These are phyloP conservation scores for Mrakiaceae sp. DNA, from an alignment of 1,284 basidiomycete species.

Conservation along the genomic window DNA sequence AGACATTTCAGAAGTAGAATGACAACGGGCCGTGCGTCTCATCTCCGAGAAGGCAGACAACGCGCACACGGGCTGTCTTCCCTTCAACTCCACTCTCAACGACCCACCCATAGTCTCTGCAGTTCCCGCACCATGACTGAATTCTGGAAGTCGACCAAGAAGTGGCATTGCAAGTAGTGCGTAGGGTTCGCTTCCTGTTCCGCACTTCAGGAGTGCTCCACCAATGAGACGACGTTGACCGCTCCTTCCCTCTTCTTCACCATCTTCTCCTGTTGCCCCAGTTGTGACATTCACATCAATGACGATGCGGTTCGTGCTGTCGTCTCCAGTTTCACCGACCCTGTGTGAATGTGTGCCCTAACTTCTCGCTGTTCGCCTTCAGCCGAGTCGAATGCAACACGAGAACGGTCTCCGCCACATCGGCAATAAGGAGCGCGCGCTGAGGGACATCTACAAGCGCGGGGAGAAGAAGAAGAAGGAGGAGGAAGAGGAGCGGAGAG, in stretches of 20 bases:
- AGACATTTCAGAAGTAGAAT: too few relatives aligned
- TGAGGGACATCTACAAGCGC: slow-evolving; percentile 84
- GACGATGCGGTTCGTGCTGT: slow-evolving; percentile 55
- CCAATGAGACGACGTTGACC: not conserved
- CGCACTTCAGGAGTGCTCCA: not conserved
- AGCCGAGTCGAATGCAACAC: slow-evolving; percentile 64
- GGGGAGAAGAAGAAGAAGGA: slow-evolving; percentile 81
- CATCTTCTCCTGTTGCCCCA: slow-evolving; percentile 58
- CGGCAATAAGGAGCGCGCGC: slow-evolving; percentile 83
- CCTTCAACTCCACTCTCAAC: too few relatives aligned
- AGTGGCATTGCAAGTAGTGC: slow-evolving; percentile 41
- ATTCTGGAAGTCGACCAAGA: slow-evolving; percentile 41
- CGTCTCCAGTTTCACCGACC: not conserved
- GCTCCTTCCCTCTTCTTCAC: not conserved
- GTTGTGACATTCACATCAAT: slow-evolving; percentile 81
- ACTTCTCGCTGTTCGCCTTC: slow-evolving; percentile 13
- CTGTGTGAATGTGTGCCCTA: not conserved
- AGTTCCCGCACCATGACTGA: too few relatives aligned
- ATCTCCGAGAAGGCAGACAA: too few relatives aligned
- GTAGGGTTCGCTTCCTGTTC: slow-evolving; percentile 24
- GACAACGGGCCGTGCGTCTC: too few relatives aligned
- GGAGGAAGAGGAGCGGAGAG: slow-evolving; percentile 67
- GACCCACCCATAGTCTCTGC: too few relatives aligned
- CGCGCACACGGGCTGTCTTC: too few relatives aligned
- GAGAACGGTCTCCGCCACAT: slow-evolving; percentile 90